A percentile compares a stretch with the other conserved stretches of the same genome.
Evolutionary conservation across 2,329 filamentous ascomycete species (phyloP).

Genomic region (Pseudocercospora fijiensis): DNA sequence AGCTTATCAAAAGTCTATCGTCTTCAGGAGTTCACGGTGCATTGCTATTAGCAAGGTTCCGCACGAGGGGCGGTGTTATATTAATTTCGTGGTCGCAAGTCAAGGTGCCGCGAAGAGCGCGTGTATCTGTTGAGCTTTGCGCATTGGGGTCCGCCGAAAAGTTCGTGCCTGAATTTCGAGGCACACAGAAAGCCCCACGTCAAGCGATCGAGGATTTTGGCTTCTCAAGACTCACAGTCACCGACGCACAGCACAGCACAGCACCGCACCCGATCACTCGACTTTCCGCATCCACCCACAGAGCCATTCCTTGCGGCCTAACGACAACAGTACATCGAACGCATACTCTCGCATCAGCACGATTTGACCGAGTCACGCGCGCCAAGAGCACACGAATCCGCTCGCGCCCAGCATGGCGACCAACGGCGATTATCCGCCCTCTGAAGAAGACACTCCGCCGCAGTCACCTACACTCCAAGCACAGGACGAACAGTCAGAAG

Average conservation of each 20-base stretch:
- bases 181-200: background rate
- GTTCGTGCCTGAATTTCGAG: background rate
- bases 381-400: background rate
- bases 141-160: background rate
- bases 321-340: background rate
- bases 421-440: constrained; percentile 53
- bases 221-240: background rate
- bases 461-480: constrained; percentile 54
- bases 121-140: too few relatives aligned
- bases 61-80: background rate
- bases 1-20: background rate
- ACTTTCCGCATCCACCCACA: background rate
- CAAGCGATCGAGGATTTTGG: background rate
- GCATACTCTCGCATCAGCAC: background rate
- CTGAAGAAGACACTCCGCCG: constrained; percentile 54
- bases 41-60: background rate
- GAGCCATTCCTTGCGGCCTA: background rate
- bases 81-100: background rate
- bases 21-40: background rate
- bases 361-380: background rate
- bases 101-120: background rate
- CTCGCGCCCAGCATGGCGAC: constrained; percentile 47
- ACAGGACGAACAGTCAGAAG: constrained; percentile 63
- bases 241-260: background rate
- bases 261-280: background rate